phyloP scores from a whole-genome alignment of 1,139 yeast species.

The Suhomyces taliae region DNA sequence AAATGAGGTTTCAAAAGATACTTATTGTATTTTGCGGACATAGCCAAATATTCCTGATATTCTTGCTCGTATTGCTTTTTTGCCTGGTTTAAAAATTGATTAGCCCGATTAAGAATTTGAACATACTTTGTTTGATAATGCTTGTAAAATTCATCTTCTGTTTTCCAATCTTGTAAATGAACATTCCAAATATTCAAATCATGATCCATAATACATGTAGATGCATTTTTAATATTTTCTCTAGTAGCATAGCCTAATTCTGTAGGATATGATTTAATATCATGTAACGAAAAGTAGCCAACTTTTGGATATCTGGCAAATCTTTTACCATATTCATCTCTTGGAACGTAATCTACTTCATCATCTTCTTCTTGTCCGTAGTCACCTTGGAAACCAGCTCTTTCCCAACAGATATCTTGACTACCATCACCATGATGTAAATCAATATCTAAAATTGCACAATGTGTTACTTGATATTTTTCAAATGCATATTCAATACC shows the following conservation, averaged over 20 bases:
- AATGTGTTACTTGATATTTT: slow-evolving; percentile 69
- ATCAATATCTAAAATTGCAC: slow-evolving; percentile 80
- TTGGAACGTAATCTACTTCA: slow-evolving; percentile 35
- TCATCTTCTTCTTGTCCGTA: slow-evolving; percentile 48
- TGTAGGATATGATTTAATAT: slow-evolving; percentile 83
- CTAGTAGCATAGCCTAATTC: slow-evolving; percentile 76
- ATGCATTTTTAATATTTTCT: slow-evolving; percentile 72
- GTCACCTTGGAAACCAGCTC: slow-evolving; percentile 62
- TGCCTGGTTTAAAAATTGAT: slow-evolving; percentile 58
- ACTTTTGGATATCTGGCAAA: slow-evolving; percentile 60
- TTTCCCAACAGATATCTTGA: slow-evolving; percentile 84
- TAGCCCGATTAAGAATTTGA: slow-evolving; percentile 64
- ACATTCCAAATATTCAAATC: slow-evolving; percentile 83
- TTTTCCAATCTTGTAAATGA: slow-evolving; percentile 67
- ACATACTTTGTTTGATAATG: slow-evolving; percentile 65
- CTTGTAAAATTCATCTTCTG: slow-evolving; percentile 63
- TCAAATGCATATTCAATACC: slow-evolving; percentile 78
- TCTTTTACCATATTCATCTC: slow-evolving; percentile 56
- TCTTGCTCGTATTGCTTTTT: slow-evolving; percentile 45
- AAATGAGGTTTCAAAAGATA: slow-evolving; percentile 32
- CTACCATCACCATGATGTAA: slow-evolving; percentile 93
- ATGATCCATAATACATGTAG: slow-evolving; percentile 79
- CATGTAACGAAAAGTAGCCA: slow-evolving; percentile 84
- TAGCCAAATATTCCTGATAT: slow-evolving; percentile 32
- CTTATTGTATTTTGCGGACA: slow-evolving; percentile 30